Percentiles rank a stretch among this genome's conserved stretches.
Conservation (phyloP, 352 stramenopile genomes). For the Globisporangium cystogenes region DNA sequence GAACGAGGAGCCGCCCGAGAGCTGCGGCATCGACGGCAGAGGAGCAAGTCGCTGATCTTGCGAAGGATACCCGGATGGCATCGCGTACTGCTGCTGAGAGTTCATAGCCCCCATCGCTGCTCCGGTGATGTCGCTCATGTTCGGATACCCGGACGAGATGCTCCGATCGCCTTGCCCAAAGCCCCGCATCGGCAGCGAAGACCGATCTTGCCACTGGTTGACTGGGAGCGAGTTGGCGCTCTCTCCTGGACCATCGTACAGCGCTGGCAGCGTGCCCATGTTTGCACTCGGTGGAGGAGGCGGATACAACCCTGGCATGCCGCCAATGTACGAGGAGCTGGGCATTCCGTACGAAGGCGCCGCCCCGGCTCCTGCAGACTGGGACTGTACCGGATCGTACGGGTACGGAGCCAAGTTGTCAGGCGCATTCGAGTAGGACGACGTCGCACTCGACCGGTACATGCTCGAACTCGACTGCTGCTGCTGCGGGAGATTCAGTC, state of each 20-base stretch:
- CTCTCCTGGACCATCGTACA: conserved; percentile 16
- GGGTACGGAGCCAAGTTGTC: conserved; percentile 27
- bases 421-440: conserved; percentile 4
- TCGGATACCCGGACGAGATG: conserved; percentile 5
- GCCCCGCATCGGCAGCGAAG: conserved; percentile 13
- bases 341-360: conserved; percentile 19
- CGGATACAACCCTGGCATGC: conserved; percentile 22
- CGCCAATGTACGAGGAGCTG: conserved; percentile 22
- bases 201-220: conserved; percentile 15
- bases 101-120: conserved; percentile 10
- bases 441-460: conserved; percentile 4
- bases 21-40: conserved; percentile 13
- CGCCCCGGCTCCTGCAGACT: conserved; percentile 12
- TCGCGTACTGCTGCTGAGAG: conserved; percentile 3
- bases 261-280: conserved; percentile 20
- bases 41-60: conserved; percentile 8
- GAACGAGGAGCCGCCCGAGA: conserved; percentile 2
- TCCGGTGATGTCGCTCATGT: conserved; percentile 1
- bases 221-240: conserved; percentile 7
- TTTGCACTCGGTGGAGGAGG: conserved; percentile 14
- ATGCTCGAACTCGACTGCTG: conserved; percentile 7
- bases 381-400: conserved; percentile 20
- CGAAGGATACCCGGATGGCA: conserved; percentile 4
- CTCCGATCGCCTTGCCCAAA: conserved; percentile 8
- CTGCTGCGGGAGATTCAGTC: conserved; percentile 1